These are phyloP conservation scores for Typha latifolia DNA, from an alignment of 176 grass and related monocot species.

Conservation along the genomic window DNA sequence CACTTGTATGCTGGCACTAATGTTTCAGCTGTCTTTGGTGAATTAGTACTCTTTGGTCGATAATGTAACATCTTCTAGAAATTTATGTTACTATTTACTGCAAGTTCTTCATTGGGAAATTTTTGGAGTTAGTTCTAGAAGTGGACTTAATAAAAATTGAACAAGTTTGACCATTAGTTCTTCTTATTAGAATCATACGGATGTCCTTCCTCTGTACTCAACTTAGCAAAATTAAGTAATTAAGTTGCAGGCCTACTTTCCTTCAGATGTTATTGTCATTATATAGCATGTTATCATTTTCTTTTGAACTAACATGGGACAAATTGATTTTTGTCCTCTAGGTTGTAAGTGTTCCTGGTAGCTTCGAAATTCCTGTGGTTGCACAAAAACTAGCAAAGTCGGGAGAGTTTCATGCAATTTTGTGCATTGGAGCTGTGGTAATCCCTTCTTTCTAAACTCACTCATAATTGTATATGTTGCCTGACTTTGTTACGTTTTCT, in stretches of 20 bases:
- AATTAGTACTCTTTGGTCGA: no score
- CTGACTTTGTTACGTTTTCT: constrained; percentile 6
- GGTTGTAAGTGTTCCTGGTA: constrained; percentile 93
- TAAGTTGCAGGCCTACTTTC: background rate
- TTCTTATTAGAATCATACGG: no score
- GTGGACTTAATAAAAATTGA: no score
- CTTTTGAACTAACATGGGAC: background rate
- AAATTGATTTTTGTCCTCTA: constrained; percentile 22
- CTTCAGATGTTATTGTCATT: background rate
- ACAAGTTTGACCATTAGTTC: no score
- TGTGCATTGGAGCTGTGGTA: constrained; percentile 99
- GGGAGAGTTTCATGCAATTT: constrained; percentile 73
- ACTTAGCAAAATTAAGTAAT: background rate
- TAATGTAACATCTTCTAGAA: no score
- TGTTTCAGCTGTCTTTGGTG: no score
- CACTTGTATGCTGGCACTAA: no score
- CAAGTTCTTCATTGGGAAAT: no score
- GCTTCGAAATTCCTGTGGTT: constrained; percentile 89
- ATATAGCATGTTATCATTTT: background rate
- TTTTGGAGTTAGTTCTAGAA: no score
- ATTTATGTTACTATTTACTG: no score
- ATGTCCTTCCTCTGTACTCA: no score
- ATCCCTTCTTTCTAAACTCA: constrained; percentile 13
- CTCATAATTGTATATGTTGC: background rate
- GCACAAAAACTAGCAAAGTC: constrained; percentile 85